Percentiles rank a stretch among this genome's conserved stretches.
These are phyloP conservation scores for Penicillium malachiteum DNA, from an alignment of 495 filamentous ascomycete genomes.

Conservation along the genomic window DNA sequence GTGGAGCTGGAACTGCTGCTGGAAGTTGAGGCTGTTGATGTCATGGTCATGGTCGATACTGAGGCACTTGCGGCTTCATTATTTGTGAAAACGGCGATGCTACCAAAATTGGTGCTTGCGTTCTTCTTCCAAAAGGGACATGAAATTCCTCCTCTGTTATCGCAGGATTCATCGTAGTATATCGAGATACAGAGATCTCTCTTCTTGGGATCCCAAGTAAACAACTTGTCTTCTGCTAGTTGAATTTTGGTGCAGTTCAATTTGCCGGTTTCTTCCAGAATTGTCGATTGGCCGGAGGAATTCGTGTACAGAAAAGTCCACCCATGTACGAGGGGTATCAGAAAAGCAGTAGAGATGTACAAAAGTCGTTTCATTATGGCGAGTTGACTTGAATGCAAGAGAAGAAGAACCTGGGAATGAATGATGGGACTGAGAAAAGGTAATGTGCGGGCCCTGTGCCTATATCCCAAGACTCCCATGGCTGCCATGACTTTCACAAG, in stretches of 20 bases:
- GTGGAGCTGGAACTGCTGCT: background rate
- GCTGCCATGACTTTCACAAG: no score
- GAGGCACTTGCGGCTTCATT: background rate
- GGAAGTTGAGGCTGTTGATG: background rate
- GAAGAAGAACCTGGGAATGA: no score
- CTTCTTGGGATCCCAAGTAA: conserved; percentile 20
- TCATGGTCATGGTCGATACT: background rate
- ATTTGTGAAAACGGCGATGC: conserved; percentile 10
- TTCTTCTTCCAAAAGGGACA: conserved; percentile 14
- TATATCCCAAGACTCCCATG: no score
- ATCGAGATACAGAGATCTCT: conserved; percentile 17
- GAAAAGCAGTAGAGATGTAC: background rate
- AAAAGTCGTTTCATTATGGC: background rate
- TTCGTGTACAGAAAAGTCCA: conserved; percentile 25
- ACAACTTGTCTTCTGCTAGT: conserved; percentile 7
- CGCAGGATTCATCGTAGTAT: conserved; percentile 16
- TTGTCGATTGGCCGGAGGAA: conserved; percentile 8
- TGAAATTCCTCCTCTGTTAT: conserved; percentile 6
- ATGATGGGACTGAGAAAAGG: no score
- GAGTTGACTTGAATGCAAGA: background rate
- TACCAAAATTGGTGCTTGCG: conserved; percentile 5
- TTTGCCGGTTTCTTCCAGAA: conserved; percentile 6
- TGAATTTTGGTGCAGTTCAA: conserved; percentile 12
- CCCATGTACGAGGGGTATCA: conserved; percentile 9
- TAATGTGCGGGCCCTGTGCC: no score